These are phyloP conservation scores for Salix suchowensis DNA, from an alignment of 345 rosid genomes.

Conservation along the genomic window DNA sequence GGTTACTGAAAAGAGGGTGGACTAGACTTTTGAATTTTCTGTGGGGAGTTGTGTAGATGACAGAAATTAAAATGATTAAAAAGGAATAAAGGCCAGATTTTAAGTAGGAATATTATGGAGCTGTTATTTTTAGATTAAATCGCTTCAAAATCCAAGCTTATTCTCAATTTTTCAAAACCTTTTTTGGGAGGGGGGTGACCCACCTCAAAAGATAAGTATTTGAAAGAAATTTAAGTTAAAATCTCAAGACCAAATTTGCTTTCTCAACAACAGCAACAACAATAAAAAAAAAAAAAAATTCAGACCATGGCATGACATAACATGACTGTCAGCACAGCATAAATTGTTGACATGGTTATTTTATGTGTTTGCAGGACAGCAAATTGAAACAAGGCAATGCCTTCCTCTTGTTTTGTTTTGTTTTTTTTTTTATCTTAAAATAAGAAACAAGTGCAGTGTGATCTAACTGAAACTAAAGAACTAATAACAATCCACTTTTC, in stretches of 20 bases:
- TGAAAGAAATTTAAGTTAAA: background rate
- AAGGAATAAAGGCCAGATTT: background rate
- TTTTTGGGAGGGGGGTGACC: background rate
- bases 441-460: no score
- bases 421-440: no score
- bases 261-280: background rate
- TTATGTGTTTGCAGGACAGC: no score
- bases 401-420: no score
- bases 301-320: background rate
- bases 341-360: no score
- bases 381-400: no score
- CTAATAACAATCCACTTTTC: background rate
- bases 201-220: background rate
- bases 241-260: background rate
- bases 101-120: background rate
- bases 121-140: no score
- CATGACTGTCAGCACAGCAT: background rate
- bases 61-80: background rate
- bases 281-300: background rate
- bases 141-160: background rate
- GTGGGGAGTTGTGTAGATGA: background rate
- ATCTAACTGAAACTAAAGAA: background rate
- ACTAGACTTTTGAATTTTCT: background rate
- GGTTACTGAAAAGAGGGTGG: background rate
- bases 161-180: background rate